Base-by-base conservation (phyloP, 352 stramenopile genomes). In the Sclerospora graminicola region DNA sequence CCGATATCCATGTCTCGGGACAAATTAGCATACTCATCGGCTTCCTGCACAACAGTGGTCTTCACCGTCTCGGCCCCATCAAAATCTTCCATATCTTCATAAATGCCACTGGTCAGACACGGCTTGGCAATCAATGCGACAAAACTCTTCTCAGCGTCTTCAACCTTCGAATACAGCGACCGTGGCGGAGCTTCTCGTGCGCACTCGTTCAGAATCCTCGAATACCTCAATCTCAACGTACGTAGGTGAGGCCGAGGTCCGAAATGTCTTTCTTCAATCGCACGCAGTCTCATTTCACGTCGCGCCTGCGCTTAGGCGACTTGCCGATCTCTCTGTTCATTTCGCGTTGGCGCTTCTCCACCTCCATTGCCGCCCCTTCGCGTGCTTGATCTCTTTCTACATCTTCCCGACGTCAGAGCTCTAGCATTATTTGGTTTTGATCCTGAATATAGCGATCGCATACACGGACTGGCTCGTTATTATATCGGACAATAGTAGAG, bases 1-100 rank as follows among this genome's bases (percentile, higher is more conserved):
- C 80, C 80, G 8, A 82, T 66, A 31, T 86, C 72, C 72, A 91
- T 87, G 66, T 70, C 4, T 91, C 80, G 4, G 89, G 53, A 33
- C 80, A 91, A 44, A 91, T n/a, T 86, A n/a, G 80, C 80, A 32
- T 77, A 91, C 45, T 91, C 80, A 9, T 89, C 80, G 0, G 67
- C 71, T 47, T 87, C 75, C 35, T 73, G 63, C 2, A 79, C 71
- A 15, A 81, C 45, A 3, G 68, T 81, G 0, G 64, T 66, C 35
- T 64, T 48, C 4, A 59, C 54, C 4, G 57, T 41, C 14, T 56
- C 47, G 2, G 35, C 30, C 3, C 33, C 45, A 13, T 56, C 43
- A 13, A 66, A 41, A 13, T 54, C 29, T 16, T 51, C 51, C 34
- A 54, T 63, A 19, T 59, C 37, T 49, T 51, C 41, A 54, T 45